Evolutionary conservation across 2,329 filamentous ascomycete species (phyloP), one percentile per base, ranked within the genome.

Genomic region (Talaromyces islandicus): DNA sequence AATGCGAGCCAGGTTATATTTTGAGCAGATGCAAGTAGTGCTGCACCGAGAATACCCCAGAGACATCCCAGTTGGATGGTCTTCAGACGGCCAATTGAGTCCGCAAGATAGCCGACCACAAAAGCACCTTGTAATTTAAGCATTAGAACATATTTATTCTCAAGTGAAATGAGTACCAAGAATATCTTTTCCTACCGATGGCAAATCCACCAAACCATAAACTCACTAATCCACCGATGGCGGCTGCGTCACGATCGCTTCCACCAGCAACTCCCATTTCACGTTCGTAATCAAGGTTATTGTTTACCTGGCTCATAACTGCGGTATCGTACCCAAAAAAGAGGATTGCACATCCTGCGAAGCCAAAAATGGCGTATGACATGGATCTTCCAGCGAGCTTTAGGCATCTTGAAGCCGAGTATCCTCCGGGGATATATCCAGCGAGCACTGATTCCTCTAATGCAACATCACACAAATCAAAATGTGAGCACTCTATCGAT

Each of bases 171-270:
- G 0, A 7, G 35, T 3, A n/a, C 17, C 14, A 9, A 6, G 14
- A 38, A 38, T 38, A n/a, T 38, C 35, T 5, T 38, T 38, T 7
- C 53, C 24, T 59, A 61, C 64, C 64, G 41, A 65, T 61, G 3
- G 62, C 65, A 59, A 70, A 69, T n/a, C 68, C 67, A 32, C 63
- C 65, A 62, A 68, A 70, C 66, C 68, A 70, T 12, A 70, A 57
- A 63, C 66, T 67, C 24, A 70, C 68, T 29, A 70, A 60, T 1
- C 68, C 67, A 19, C 68, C 67, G 10, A 69, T 58, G 4, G 63
- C 66, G 2, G 68, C 68, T 12, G 68, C 64, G 58, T 68, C 67
- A 29, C 65, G 56, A 41, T 58, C 58, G 14, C 64, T 64, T 10
- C 66, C 67, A 51, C 58, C 21, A 24, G 52, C 59, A 25, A 61